Conservation (phyloP, 2,329 filamentous ascomycete species). For the Albifimbria verrucaria region DNA sequence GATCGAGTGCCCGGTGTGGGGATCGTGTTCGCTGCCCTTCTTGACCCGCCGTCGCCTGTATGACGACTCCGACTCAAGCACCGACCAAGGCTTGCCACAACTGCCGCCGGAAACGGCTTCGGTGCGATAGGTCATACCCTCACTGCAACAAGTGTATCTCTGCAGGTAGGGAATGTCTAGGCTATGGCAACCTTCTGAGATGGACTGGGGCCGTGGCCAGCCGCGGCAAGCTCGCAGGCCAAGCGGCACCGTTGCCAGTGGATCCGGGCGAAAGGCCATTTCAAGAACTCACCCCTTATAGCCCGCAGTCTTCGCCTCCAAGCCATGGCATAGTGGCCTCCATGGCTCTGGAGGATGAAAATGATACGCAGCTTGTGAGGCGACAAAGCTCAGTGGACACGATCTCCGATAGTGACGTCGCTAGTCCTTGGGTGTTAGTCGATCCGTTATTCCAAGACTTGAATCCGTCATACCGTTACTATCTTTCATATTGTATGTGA, state of each 20-base stretch:
- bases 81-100: conserved; percentile 44
- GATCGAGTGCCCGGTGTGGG: no score
- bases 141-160: conserved; percentile 49
- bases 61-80: not conserved
- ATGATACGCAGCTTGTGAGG: conserved; percentile 21
- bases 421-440: conserved; percentile 36
- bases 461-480: conserved; percentile 40
- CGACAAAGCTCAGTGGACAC: conserved; percentile 8
- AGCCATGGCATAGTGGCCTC: not conserved
- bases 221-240: conserved; percentile 38
- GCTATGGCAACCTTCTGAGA: conserved; percentile 49
- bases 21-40: no score
- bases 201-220: conserved; percentile 48
- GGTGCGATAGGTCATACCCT: conserved; percentile 49
- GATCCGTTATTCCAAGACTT: conserved; percentile 51
- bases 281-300: not conserved
- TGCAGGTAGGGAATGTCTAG: conserved; percentile 48
- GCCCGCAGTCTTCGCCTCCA: conserved; percentile 9
- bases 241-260: conserved; percentile 19
- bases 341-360: conserved; percentile 10
- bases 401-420: conserved; percentile 12
- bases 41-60: not conserved
- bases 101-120: conserved; percentile 50
- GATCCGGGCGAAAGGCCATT: not conserved
- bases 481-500: conserved; percentile 38